Evolutionary conservation across 2,329 filamentous ascomycete genomes (phyloP).

Genomic region (Ciborinia camelliae): DNA sequence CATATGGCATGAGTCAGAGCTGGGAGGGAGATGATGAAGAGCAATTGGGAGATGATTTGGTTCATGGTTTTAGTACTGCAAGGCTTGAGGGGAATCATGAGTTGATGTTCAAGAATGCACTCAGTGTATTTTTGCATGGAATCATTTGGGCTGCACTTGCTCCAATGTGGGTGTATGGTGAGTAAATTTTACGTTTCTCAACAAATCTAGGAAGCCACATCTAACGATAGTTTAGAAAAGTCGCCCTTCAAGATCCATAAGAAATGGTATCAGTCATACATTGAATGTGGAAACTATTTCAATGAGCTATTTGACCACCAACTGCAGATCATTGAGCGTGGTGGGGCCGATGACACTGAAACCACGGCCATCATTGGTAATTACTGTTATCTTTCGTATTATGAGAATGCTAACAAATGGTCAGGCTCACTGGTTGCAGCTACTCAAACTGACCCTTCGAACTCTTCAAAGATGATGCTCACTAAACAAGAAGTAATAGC

Average conservation of each 20-base stretch:
- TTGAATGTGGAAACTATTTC: background rate
- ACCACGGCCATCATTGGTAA: background rate
- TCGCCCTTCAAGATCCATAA: background rate
- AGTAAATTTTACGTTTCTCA: background rate
- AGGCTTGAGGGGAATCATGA: slow-evolving; percentile 37
- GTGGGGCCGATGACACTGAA: slow-evolving; percentile 44
- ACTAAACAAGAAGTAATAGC: slow-evolving; percentile 64
- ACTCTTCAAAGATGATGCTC: slow-evolving; percentile 35
- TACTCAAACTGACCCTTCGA: slow-evolving; percentile 48
- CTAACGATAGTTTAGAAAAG: background rate
- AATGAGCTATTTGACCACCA: background rate
- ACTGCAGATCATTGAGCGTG: slow-evolving; percentile 22
- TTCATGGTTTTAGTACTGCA: background rate
- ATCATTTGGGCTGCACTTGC: background rate
- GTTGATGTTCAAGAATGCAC: background rate
- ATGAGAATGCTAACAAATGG: slow-evolving; percentile 28
- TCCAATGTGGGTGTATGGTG: slow-evolving; percentile 3
- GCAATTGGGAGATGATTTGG: slow-evolving; percentile 39
- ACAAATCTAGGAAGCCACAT: background rate
- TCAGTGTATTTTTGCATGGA: background rate
- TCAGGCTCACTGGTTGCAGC: slow-evolving; percentile 42
- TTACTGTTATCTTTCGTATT: slow-evolving; percentile 50
- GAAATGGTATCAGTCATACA: background rate
- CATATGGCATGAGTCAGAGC: slow-evolving; percentile 61
- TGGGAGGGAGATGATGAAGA: slow-evolving; percentile 55